phyloP scores from a whole-genome alignment of 192 early-diverging fungal genomes.

The Coemansia sp. region DNA sequence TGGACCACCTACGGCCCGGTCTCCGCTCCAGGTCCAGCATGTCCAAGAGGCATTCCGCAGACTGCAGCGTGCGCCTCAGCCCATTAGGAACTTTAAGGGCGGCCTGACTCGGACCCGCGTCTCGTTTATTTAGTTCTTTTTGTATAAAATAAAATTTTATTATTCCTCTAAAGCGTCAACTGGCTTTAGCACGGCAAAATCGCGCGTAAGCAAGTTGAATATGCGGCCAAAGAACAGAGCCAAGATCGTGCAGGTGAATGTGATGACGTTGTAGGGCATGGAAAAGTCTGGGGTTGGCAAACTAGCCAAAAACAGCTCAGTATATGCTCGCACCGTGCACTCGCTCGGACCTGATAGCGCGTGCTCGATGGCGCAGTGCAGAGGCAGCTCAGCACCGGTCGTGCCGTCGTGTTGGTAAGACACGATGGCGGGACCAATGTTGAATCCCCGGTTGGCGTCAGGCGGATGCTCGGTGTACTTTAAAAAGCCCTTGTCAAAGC shows the following conservation, averaged over 20 bases:
- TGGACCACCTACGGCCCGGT: conserved; percentile 75
- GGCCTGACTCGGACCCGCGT: conserved; percentile 74
- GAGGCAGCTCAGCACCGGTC: conserved; percentile 14
- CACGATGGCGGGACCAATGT: conserved; percentile 78
- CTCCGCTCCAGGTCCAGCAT: conserved; percentile 81
- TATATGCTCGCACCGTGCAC: conserved; percentile 68
- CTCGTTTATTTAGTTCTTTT: conserved; percentile 64
- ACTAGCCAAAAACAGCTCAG: conserved; percentile 84
- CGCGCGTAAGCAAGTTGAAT: conserved; percentile 81
- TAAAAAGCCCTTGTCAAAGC: conserved; percentile 91
- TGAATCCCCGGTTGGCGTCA: conserved; percentile 96
- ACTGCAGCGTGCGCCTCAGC: conserved; percentile 74
- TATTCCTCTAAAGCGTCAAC: neutral
- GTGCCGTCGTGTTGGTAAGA: conserved; percentile 31
- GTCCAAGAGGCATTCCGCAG: conserved; percentile 94
- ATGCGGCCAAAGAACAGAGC: conserved; percentile 95
- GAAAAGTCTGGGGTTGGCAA: conserved; percentile 97
- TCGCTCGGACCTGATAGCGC: conserved; percentile 16
- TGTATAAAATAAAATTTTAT: neutral
- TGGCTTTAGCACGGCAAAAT: conserved; percentile 58
- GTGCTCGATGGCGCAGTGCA: conserved; percentile 9
- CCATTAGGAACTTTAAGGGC: conserved; percentile 78
- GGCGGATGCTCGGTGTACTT: conserved; percentile 97
- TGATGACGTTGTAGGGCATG: conserved; percentile 99
- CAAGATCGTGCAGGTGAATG: conserved; percentile 93